A percentile compares a stretch with the other conserved stretches of the same genome.
Evolutionary conservation across 257 asterid genomes (phyloP).

Genomic region (Hygrophila difformis): DNA sequence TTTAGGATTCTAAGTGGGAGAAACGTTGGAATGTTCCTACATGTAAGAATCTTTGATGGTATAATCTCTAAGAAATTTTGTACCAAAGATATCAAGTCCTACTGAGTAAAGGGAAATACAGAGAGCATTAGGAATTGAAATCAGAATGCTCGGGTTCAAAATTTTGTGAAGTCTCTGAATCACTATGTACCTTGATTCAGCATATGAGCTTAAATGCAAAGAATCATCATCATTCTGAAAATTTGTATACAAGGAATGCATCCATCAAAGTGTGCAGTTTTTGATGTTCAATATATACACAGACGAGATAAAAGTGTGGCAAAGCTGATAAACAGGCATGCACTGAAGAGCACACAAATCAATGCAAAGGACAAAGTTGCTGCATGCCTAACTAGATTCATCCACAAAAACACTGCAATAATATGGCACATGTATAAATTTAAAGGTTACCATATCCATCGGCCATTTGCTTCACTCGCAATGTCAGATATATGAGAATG

Average conservation of each 20-base stretch:
- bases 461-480: constrained; percentile 59
- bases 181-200: constrained; percentile 10
- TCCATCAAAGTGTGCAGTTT: constrained; percentile 6
- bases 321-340: no score
- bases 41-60: constrained; percentile 1
- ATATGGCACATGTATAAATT: constrained; percentile 4
- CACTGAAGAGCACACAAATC: not conserved
- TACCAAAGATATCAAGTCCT: not conserved
- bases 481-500: constrained; percentile 77
- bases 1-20: no score
- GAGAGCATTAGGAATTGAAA: constrained; percentile 8
- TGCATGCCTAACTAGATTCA: constrained; percentile 16
- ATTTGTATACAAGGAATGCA: constrained; percentile 17
- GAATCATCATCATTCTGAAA: not conserved
- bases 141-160: constrained; percentile 6
- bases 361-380: constrained; percentile 7
- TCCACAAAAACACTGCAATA: constrained; percentile 14
- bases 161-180: constrained; percentile 4
- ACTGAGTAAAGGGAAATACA: not conserved
- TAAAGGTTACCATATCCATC: constrained; percentile 47
- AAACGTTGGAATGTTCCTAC: not conserved
- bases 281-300: constrained; percentile 36
- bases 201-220: constrained; percentile 4
- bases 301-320: constrained; percentile 15
- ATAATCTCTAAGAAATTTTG: not conserved